phyloP scores from a whole-genome alignment of 768 basidiomycete species.

The Suillus luteus region DNA sequence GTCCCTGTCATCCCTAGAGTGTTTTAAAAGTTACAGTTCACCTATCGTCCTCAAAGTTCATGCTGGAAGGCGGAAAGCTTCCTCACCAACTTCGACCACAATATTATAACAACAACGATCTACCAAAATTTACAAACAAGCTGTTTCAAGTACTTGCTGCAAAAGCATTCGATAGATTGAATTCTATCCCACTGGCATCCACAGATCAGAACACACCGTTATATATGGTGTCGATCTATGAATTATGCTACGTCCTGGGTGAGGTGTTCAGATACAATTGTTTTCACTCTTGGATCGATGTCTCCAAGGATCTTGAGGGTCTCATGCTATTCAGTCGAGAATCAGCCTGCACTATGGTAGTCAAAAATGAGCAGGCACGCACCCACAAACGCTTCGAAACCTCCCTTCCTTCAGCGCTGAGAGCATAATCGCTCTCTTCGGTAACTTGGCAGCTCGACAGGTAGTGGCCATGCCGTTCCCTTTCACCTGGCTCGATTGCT shows the following conservation, averaged over 20 bases:
- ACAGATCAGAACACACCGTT: neutral
- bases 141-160: too few relatives aligned
- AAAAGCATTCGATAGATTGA: neutral
- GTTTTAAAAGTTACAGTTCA: too few relatives aligned
- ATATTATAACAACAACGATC: too few relatives aligned
- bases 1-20: too few relatives aligned
- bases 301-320: slow-evolving; percentile 29
- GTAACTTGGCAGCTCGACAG: slow-evolving; percentile 25
- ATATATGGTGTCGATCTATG: neutral
- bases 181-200: neutral
- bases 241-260: neutral
- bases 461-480: slow-evolving; percentile 35
- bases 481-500: slow-evolving; percentile 28
- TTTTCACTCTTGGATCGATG: slow-evolving; percentile 31
- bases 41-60: too few relatives aligned
- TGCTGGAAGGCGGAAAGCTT: too few relatives aligned
- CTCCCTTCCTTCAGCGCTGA: slow-evolving; percentile 32
- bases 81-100: too few relatives aligned
- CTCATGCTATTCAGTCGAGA: slow-evolving; percentile 24
- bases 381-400: slow-evolving; percentile 38
- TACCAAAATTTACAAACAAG: too few relatives aligned
- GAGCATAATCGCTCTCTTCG: slow-evolving; percentile 34
- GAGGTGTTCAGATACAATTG: slow-evolving; percentile 28
- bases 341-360: neutral
- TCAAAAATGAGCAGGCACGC: neutral